Evolutionary conservation across 805 yeast genomes (phyloP).

Genomic region (Saccharomyces kudriavzevii): DNA sequence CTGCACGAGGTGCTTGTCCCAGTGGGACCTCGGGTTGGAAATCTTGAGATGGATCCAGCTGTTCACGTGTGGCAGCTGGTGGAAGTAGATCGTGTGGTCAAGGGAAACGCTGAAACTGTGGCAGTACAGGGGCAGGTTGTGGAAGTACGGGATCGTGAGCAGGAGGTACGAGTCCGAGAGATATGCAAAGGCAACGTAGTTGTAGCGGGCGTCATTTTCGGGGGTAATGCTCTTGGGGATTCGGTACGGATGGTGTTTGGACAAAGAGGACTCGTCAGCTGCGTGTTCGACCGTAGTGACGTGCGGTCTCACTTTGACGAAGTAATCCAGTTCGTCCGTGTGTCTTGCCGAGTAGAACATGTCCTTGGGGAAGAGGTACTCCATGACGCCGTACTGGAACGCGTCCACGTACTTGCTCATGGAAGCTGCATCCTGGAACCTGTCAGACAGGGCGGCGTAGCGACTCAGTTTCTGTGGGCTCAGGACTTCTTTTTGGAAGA

Average conservation of each 20-base stretch:
- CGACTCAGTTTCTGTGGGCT: slow-evolving; percentile 5
- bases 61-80: slow-evolving; percentile 36
- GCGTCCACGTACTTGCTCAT: slow-evolving; percentile 25
- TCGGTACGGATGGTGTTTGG: background rate
- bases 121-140: slow-evolving; percentile 38
- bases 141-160: slow-evolving; percentile 44
- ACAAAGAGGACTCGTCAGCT: background rate
- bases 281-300: slow-evolving; percentile 3
- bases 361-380: slow-evolving; percentile 32
- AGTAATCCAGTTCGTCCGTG: slow-evolving; percentile 20
- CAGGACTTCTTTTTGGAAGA: slow-evolving; percentile 15
- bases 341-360: slow-evolving; percentile 21
- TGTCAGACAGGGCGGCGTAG: slow-evolving; percentile 5
- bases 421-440: slow-evolving; percentile 3
- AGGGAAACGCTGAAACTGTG: slow-evolving; percentile 50
- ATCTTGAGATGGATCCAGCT: slow-evolving; percentile 48
- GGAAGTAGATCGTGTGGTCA: slow-evolving; percentile 63
- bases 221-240: slow-evolving; percentile 10
- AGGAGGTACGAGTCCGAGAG: slow-evolving; percentile 51
- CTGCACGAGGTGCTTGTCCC: slow-evolving; percentile 46
- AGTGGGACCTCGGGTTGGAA: slow-evolving; percentile 40
- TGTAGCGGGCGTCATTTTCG: slow-evolving; percentile 28
- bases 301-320: slow-evolving; percentile 16
- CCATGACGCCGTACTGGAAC: slow-evolving; percentile 27
- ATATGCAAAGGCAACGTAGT: slow-evolving; percentile 52